Evolutionary conservation across 108 stramenopile species (phyloP), one percentile per base, ranked within the genome.

Genomic region (Nitzschia inconspicua): DNA sequence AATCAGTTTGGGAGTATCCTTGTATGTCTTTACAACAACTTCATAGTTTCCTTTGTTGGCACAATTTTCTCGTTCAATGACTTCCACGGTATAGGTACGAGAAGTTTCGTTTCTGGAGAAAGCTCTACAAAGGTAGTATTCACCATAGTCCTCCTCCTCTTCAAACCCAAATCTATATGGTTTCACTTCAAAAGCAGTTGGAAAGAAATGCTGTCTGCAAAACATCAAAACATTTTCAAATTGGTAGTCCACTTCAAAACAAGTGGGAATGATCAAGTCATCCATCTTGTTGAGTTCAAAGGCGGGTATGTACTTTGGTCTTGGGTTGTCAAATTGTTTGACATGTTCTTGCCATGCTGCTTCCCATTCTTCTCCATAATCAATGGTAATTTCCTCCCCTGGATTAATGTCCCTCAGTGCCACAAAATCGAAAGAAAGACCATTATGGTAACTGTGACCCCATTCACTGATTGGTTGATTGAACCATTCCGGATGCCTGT

Each of bases 351-450:
- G 36, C 90, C 90, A 92, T 5, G 84, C 90, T 9, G 44, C 40
- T 11, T 82, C 69, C 86, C 86, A 92, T 3, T 60, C 78, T 0
- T 67, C 36, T 10, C 90, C 90, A 55, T 87, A 87, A 68, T 92
- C 83, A 28, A 88, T 31, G 7, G 82, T 70, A 8, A 92, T 51
- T 51, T 93, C 91, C 72, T 93, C 91, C 2, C 82, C 84, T 36
- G 73, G 68, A 31, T 75, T 54, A 58, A 93, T 87, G 47, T 89
- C 85, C 4, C 88, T 54, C 7, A 82, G 59, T 13, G 91, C 91
- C 1, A 93, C 78, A 56, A 79, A 76, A 32, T 93, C 84, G 16
- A 88, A 37, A 3, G 82, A 63, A 35, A 90, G 43, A 5, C 87
- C 87, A 6, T 54, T 13, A 57, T 54, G 47, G 13, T 73, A 63